Evolutionary conservation across 176 grass and related monocot species (phyloP), one percentile per base, ranked within the genome.

Genomic region (Juncus inflexus): DNA sequence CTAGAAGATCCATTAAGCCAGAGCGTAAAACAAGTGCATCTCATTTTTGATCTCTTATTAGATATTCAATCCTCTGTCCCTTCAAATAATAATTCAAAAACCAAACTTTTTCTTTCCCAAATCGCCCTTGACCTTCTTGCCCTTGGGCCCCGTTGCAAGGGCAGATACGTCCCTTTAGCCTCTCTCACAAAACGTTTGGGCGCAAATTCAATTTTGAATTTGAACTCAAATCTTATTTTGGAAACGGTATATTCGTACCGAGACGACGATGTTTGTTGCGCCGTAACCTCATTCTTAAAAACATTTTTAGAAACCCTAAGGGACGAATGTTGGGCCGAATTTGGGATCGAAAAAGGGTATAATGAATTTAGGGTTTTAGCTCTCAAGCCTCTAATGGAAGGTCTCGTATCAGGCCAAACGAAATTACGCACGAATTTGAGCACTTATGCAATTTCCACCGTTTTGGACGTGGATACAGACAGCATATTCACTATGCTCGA

Each of bases 401-500:
- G 83, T 67, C 76, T 92, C 50, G 60, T 91, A 73, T 97, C 80
- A 35, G 88, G 88, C 54, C 74, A 89, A 76, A 88, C 88, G 56
- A 97, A 97, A 81, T 75, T 97, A 8, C 87, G 88, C 63, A 86
- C 88, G 66, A 97, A 97, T 74, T 65, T 97, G 61, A 97, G 86
- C 81, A 91, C 94, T 52, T 97, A 97, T 80, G 94, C 85, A 43
- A 19, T 92, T 55, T 85, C 94, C 19, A 68, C 59, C 64, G 9
- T 78, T 50, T 83, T 97, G 51, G 77, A 91, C 71, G 72, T 91
- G 65, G 94, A 91, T 61, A 59, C 74, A 47, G 88, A 97, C 58
- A 89, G 84, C 85, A 97, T 97, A 83, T 97, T 89, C 68, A 60
- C 88, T 64, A 97, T 91, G 92, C 88, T 97, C 76, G 85, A 80